Base-by-base conservation (phyloP, 2,329 filamentous ascomycete genomes). In the Helotiales sp. region DNA sequence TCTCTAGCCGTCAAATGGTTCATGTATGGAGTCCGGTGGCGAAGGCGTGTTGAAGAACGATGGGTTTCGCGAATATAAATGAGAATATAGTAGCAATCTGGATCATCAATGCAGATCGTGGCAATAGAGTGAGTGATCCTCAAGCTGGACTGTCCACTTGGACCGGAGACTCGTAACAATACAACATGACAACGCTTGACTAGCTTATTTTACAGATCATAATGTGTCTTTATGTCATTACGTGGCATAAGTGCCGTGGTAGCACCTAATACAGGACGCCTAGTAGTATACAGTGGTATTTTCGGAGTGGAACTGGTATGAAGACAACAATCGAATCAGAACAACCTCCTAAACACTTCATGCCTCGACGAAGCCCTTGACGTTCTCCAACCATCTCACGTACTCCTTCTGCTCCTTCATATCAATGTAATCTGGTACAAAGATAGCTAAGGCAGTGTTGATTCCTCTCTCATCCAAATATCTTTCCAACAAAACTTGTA, bases 351-450 rank as follows among this genome's bases (percentile, higher is more conserved):
- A 60, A 40, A 55, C 36, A 31, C 56, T 49, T 62, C 79, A 91
- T 60, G 86, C 86, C 72, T 90, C 88, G 66, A 97, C 80, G 72
- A 98, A 97, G 63, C 77, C 79, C 85, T 93, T 95, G 76, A 97
- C 83, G 72, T 89, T 90, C 75, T 86, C 83, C 74, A 99, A 79
- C 95, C 96, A 99, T 65, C 83, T 79, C 61, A 96, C 79, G 76
- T 99, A 99, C 82, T 99, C 95, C 78, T 87, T 89, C 85, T 98
- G 93, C 85, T 99, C 95, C 87, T 99, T 99, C 77, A 90, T 85
- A 73, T 98, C 92, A 71, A 98, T 93, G 79, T 96, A 99, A 74
- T 98, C 93, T 34, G 93, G 91, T 44, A 96, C 88, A 75, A 98
- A 97, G 66, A 93, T 79, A 54, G 93, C 93, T 68, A 99, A 83